phyloP scores from a whole-genome alignment of 2,329 filamentous ascomycete species.

The Penicillium sp. region DNA sequence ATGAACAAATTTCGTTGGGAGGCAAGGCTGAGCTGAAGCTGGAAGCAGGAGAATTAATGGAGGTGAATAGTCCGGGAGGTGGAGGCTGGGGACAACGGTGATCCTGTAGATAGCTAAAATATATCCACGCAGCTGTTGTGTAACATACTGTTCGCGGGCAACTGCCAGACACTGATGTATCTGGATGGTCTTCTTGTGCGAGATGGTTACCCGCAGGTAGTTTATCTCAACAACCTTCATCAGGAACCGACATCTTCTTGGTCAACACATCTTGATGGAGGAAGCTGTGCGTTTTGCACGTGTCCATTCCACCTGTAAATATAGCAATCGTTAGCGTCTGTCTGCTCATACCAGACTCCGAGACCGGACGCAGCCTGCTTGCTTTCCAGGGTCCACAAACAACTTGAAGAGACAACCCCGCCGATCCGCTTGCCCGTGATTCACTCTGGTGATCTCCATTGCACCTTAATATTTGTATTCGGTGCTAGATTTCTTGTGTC shows the following conservation, averaged over 20 bases:
- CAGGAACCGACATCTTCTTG: not conserved
- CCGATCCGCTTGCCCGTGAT: not conserved
- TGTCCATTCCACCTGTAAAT: not conserved
- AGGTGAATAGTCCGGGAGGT: conserved; percentile 1
- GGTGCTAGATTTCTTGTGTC: not conserved
- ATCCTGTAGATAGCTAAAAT: not conserved
- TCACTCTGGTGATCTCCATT: not conserved
- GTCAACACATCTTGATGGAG: not conserved
- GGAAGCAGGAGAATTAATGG: not conserved
- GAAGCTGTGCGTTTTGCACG: not conserved
- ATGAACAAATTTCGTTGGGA: not conserved
- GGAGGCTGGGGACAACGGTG: not conserved
- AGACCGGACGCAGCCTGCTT: not conserved
- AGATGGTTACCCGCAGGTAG: not conserved
- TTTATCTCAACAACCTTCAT: not conserved
- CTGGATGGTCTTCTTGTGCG: not conserved
- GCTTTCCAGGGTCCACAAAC: too few relatives aligned
- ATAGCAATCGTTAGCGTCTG: not conserved
- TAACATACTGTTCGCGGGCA: too few relatives aligned
- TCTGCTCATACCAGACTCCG: not conserved
- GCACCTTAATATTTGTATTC: not conserved
- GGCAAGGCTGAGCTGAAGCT: conserved; percentile 2
- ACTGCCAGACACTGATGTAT: not conserved
- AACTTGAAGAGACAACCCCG: too few relatives aligned
- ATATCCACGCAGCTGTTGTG: too few relatives aligned